Evolutionary conservation across 2,329 filamentous ascomycete genomes (phyloP), one percentile per base, ranked within the genome.

Genomic region (Sporothrix curviconia): DNA sequence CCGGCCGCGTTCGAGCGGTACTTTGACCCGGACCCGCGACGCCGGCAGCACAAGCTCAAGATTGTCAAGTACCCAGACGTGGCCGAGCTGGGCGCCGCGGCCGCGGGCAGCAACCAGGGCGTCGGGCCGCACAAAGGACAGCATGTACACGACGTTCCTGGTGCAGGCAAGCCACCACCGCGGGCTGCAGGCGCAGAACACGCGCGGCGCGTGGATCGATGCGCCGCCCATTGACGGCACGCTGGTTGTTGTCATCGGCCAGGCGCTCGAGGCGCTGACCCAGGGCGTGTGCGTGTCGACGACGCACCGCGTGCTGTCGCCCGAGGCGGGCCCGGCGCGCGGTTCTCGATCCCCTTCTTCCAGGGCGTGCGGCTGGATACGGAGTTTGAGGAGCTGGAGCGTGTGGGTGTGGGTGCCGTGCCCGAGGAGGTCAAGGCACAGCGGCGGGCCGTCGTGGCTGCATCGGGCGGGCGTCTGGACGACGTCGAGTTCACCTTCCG

Each of bases 401-500:
- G 65, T 22, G 76, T 80, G 15, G 81, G 78, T n/a, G 77, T 80
- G n/a, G 80, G 77, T 1, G 51, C 37, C 22, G 78, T 85, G 11
- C 87, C 89, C 0, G 80, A 81, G 28, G 77, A 78, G 12, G 82
- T 92, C 15, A 76, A 78, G 64, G 80, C 76, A 66, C 77, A 88
- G 74, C 76, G 87, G 50, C 74, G 81, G 61, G 72, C 76, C 5
- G 58, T 59, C 61, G 77, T 89, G 19, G 67, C 87, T 2, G 77
- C 76, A 65, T 71, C 71, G 47, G 81, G 82, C 46, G 74, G 81
- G 43, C 69, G 81, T 39, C 69, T 83, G 43, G 87, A 90, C 65
- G 89, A 92, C 66, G 89, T 92, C 46, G 90, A 95, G 74, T 95
- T 94, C 69, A 94, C 90, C 2, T 95, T 95, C 67, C 80, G 85